Conservation (phyloP, 768 basidiomycete genomes). For the Pleurotus tuoliensis region DNA sequence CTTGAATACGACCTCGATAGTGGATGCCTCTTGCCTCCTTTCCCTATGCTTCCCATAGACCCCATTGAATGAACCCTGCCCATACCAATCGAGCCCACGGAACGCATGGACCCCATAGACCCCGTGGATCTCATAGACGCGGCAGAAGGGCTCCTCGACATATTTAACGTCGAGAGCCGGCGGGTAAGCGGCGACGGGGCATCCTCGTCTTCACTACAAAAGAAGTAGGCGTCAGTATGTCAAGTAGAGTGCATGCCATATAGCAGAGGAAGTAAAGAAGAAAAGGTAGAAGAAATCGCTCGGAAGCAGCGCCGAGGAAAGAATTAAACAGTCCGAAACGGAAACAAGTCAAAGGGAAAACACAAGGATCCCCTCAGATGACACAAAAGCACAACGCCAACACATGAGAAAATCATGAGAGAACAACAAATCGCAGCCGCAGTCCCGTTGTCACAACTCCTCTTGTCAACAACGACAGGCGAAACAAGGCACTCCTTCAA, state of each 20-base stretch:
- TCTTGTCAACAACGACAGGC: too few relatives aligned
- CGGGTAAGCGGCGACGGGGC: slow-evolving; percentile 65
- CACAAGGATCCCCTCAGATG: neutral
- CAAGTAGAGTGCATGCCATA: neutral
- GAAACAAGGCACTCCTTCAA: too few relatives aligned
- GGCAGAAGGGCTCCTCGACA: slow-evolving; percentile 42
- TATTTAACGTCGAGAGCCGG: slow-evolving; percentile 54
- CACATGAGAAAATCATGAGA: slow-evolving; percentile 1
- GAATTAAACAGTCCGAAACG: neutral
- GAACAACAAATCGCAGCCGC: too few relatives aligned
- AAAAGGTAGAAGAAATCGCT: neutral
- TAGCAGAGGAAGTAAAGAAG: neutral
- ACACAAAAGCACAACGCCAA: slow-evolving; percentile 6
- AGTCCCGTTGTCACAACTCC: too few relatives aligned
- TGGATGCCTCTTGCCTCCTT: slow-evolving; percentile 18
- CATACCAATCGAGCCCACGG: too few relatives aligned
- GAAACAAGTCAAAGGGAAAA: neutral
- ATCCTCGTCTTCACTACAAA: slow-evolving; percentile 65
- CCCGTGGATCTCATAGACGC: slow-evolving; percentile 31
- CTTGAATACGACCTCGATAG: slow-evolving; percentile 26
- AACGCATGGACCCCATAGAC: neutral
- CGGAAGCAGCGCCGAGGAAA: neutral
- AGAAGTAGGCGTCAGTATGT: neutral
- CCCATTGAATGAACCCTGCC: neutral
- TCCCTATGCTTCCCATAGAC: neutral